Evolutionary conservation across 208 protist species (phyloP).

Genomic region (Leishmania tropica): DNA sequence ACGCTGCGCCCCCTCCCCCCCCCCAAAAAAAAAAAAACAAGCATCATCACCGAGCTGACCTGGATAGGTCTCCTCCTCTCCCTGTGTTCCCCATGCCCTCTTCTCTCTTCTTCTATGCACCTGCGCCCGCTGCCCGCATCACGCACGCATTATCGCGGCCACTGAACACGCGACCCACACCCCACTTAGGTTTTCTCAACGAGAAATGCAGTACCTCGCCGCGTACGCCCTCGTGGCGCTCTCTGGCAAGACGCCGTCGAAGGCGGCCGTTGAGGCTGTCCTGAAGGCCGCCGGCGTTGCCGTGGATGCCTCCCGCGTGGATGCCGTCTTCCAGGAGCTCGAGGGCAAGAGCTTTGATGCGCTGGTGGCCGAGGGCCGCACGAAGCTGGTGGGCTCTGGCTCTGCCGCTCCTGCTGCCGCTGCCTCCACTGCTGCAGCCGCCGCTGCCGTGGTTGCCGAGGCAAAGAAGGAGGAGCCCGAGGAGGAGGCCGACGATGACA

Average conservation of each 20-base stretch:
- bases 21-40: neutral
- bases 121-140: neutral
- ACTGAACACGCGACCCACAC: neutral
- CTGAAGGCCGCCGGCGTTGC: constrained; percentile 87
- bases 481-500: constrained; percentile 89
- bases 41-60: no score
- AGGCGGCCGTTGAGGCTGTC: constrained; percentile 87
- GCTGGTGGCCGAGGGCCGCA: constrained; percentile 81
- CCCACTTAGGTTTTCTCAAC: constrained; percentile 4
- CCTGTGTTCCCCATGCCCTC: neutral
- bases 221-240: constrained; percentile 92
- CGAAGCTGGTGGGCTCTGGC: constrained; percentile 83
- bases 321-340: constrained; percentile 79
- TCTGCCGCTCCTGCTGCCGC: constrained; percentile 45
- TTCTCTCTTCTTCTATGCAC: constrained; percentile 2
- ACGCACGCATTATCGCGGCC: neutral
- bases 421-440: constrained; percentile 34
- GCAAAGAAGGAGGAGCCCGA: constrained; percentile 63
- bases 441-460: constrained; percentile 51
- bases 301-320: constrained; percentile 70
- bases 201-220: constrained; percentile 92
- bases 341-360: constrained; percentile 93
- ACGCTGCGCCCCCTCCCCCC: no score
- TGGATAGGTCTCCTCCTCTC: neutral
- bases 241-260: constrained; percentile 80